Evolutionary conservation across 2,329 filamentous ascomycete species (phyloP), one percentile per base, ranked within the genome.

Genomic region (Verticillium klebahnii): DNA sequence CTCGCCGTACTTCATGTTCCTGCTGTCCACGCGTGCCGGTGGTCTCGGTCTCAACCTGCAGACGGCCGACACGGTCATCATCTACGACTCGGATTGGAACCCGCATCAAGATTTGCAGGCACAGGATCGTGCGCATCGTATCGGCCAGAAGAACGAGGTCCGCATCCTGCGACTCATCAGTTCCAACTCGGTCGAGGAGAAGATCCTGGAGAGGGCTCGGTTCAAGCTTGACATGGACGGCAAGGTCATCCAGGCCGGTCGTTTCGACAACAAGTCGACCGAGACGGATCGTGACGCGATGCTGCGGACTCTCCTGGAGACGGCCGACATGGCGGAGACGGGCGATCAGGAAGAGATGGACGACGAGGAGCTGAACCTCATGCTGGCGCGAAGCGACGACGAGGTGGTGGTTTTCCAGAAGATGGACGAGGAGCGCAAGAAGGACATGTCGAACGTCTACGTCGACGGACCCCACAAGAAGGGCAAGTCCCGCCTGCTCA

Each of bases 61-160:
- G 77, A 97, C 94, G 56, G 95, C 95, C 52, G 95, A 99, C 76
- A 99, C 95, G 1, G 95, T 99, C 79, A 97, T 99, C 77, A 99
- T 99, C 72, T 99, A 97, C 78, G 95, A 99, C 73, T 99, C 95
- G 0, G 95, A 99, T 80, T 99, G 95, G 95, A 99, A 99, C 76
- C 95, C 95, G 73, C 94, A 98, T 74, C 95, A 99, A 77, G 95
- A 99, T 90, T 82, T 99, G 77, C 95, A 99, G 76, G 95, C 95
- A 15, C 95, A 99, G 74, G 95, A 99, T 89, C 95, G 95, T 89
- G 95, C 95, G 56, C 95, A 99, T 87, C 94, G 95, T 90, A 99
- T 99, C 68, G 95, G 95, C 65, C 95, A 99, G 77, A 99, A 99
- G 88, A 99, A 99, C 70, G 95, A 99, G 77, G 95, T 99, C 61